Evolutionary conservation across 768 basidiomycete species (phyloP), one percentile per base, ranked within the genome.

Genomic region (Tylopilus vinaceipallidus): DNA sequence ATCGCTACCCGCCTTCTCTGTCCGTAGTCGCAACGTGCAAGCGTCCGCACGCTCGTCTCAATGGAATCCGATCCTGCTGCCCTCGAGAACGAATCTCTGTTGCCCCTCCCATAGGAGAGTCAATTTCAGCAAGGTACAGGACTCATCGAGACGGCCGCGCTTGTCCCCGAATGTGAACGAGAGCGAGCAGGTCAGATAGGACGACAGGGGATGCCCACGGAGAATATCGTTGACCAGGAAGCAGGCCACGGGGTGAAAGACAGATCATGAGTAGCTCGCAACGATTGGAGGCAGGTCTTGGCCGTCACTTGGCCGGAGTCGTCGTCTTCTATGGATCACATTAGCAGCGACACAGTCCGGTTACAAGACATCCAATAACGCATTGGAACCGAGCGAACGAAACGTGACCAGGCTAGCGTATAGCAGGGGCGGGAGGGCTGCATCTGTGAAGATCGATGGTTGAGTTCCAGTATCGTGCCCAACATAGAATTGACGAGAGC

Each of bases 51-150:
- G 29, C 23, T 32, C 46, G 38, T 56, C 56, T 50, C 53, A 27
- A 56, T 67, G 58, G 54, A 64, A 65, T 49, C 62, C 57, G 50
- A 57, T 55, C 50, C 50, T 52, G 49, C 62, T 66, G 71, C 63
- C 66, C 70, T 73, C 74, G 79, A 81, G 80, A 77, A 73, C 77
- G 64, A 79, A 75, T 77, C 79, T 79, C 78, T 81, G 61, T 76
- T 77, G 67, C 57, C 67, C 63, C 59, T 71, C 76, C 76, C 75
- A 59, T 33, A 59, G 73, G 66, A 73, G 57, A 56, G 62, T 52
- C 69, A 77, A 77, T 65, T 73, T 69, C 71, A 69, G 58, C 56
- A 29, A 55, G 53, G 47, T 53, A 52, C 43, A 44, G 56, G 44
- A 56, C 34, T 38, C 51, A 43, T 52, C 55, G 44, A 53, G 50